phyloP scores from a whole-genome alignment of 108 stramenopile genomes.

The Nitzschia sp. region DNA sequence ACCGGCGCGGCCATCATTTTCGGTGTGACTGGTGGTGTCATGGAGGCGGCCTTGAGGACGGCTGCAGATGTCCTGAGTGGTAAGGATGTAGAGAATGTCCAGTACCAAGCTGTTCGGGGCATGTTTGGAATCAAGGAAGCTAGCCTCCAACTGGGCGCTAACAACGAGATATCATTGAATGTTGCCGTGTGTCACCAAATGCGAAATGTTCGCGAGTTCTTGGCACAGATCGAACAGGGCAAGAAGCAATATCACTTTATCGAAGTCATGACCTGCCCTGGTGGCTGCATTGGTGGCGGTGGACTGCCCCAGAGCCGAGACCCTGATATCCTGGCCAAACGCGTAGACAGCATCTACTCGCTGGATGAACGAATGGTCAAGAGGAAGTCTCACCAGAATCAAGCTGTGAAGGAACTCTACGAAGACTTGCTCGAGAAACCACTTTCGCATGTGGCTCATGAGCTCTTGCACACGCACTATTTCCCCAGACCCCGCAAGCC shows the following conservation, averaged over 20 bases:
- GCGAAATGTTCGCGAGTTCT: constrained; percentile 46
- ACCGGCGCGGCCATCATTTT: constrained; percentile 59
- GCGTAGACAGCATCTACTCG: constrained; percentile 40
- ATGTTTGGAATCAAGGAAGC: constrained; percentile 43
- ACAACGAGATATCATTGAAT: constrained; percentile 8
- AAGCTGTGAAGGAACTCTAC: constrained; percentile 41
- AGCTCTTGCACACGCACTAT: constrained; percentile 44
- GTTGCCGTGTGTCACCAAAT: constrained; percentile 50
- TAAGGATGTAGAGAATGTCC: constrained; percentile 26
- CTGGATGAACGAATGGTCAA: constrained; percentile 28
- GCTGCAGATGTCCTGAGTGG: constrained; percentile 44
- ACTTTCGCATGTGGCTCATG: constrained; percentile 38
- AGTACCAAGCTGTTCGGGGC: constrained; percentile 34
- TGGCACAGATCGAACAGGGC: constrained; percentile 31
- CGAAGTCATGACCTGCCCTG: constrained; percentile 60
- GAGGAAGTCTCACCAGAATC: constrained; percentile 51
- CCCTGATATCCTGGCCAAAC: constrained; percentile 42
- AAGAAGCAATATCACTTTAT: constrained; percentile 45
- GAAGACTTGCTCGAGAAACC: constrained; percentile 37
- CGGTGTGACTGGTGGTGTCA: constrained; percentile 57
- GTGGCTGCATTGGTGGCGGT: constrained; percentile 60
- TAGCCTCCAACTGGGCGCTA: constrained; percentile 25
- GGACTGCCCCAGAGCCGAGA: constrained; percentile 54
- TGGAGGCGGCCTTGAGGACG: constrained; percentile 64
- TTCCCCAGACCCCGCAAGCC: constrained; percentile 36